phyloP scores from a whole-genome alignment of 768 basidiomycete genomes.

The Termitomyces sp. region DNA sequence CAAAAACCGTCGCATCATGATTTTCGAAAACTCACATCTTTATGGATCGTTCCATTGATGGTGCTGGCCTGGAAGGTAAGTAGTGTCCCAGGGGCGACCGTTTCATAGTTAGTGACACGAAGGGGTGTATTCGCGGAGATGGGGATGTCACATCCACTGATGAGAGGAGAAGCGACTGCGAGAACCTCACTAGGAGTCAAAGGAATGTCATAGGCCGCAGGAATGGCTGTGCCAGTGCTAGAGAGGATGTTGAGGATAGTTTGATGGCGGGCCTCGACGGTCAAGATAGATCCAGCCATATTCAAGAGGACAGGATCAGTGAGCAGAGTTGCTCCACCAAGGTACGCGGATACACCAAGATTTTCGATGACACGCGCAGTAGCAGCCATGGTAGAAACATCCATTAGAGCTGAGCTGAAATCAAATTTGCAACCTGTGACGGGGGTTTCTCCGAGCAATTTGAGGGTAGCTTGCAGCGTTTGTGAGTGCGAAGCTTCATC shows the following conservation, averaged over 20 bases:
- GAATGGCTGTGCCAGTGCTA: slow-evolving; percentile 50
- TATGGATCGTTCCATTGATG: slow-evolving; percentile 41
- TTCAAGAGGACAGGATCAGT: slow-evolving; percentile 53
- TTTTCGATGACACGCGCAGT: slow-evolving; percentile 72
- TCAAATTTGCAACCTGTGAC: slow-evolving; percentile 61
- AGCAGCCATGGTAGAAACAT: slow-evolving; percentile 65
- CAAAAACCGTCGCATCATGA: not conserved
- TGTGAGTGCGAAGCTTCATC: slow-evolving; percentile 61
- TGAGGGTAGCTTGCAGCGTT: slow-evolving; percentile 48
- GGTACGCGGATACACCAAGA: slow-evolving; percentile 71
- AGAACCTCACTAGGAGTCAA: slow-evolving; percentile 68
- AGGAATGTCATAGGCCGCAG: slow-evolving; percentile 67
- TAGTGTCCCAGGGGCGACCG: slow-evolving; percentile 48
- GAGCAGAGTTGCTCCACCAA: slow-evolving; percentile 64
- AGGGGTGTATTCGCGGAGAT: slow-evolving; percentile 57
- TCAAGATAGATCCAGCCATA: slow-evolving; percentile 68
- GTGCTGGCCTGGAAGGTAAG: slow-evolving; percentile 57
- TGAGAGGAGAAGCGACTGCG: slow-evolving; percentile 61
- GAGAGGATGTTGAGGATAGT: slow-evolving; percentile 69
- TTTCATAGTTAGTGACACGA: slow-evolving; percentile 56
- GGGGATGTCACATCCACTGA: slow-evolving; percentile 58
- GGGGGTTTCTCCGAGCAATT: slow-evolving; percentile 46
- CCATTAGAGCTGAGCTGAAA: slow-evolving; percentile 54
- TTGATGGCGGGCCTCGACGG: slow-evolving; percentile 81
- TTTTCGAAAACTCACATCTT: slow-evolving; percentile 26